Evolutionary conservation across 1,139 yeast genomes (phyloP).

Genomic region (Suhomyces panamericanus): DNA sequence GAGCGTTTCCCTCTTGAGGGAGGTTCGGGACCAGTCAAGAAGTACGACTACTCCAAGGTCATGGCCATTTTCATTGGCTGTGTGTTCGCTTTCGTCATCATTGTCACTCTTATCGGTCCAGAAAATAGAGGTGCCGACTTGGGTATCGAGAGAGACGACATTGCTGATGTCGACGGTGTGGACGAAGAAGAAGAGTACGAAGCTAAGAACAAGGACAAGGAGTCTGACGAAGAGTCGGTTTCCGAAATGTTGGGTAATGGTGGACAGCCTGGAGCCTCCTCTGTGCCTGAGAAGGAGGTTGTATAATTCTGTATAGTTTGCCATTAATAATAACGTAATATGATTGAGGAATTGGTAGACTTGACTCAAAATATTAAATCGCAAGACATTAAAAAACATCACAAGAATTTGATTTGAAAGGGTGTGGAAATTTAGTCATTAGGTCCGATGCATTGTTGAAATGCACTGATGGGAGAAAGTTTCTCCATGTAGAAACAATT

Average conservation of each 20-base stretch:
- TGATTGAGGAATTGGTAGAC: background rate
- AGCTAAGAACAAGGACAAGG: conserved; percentile 7
- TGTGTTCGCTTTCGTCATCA: conserved; percentile 62
- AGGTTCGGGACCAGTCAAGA: conserved; percentile 7
- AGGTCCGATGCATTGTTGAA: too few species aligned
- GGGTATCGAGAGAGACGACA: conserved; percentile 20
- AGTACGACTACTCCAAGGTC: conserved; percentile 45
- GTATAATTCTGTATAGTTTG: background rate
- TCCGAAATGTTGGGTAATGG: background rate
- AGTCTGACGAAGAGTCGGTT: conserved; percentile 13
- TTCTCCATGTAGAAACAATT: too few species aligned
- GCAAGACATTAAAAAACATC: too few species aligned
- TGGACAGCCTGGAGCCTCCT: conserved; percentile 3
- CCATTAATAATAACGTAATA: background rate
- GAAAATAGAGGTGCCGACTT: conserved; percentile 53
- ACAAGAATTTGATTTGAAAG: too few species aligned
- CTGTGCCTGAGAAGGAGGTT: background rate
- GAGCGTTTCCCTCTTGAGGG: conserved; percentile 52
- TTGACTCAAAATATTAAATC: too few species aligned
- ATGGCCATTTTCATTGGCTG: conserved; percentile 85
- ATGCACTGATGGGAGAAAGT: too few species aligned
- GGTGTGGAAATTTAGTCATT: too few species aligned
- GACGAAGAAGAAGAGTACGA: conserved; percentile 12
- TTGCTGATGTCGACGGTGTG: conserved; percentile 14
- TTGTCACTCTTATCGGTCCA: conserved; percentile 69